Percentiles rank a stretch among this genome's conserved stretches.
Conservation (phyloP, 192 early-diverging fungal genomes). For the Coemansia sp. region DNA sequence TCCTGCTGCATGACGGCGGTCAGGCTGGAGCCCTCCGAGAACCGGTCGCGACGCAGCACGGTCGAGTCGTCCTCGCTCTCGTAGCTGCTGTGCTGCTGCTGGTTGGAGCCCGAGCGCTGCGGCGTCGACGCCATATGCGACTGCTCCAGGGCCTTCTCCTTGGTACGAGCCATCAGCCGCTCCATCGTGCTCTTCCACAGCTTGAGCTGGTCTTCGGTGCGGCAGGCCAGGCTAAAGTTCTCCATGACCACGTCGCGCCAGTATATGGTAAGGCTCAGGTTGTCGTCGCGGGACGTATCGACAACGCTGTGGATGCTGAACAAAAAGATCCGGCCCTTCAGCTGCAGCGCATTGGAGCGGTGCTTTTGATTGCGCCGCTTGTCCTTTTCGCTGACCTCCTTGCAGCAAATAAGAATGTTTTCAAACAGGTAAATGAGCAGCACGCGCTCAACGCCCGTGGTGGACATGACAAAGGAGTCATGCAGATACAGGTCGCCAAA, state of each 20-base stretch:
- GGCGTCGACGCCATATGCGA: conserved; percentile 1
- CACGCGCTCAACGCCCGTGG: conserved; percentile 74
- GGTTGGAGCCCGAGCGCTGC: conserved; percentile 18
- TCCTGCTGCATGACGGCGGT: conserved; percentile 44
- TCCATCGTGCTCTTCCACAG: conserved; percentile 83
- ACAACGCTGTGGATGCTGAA: conserved; percentile 72
- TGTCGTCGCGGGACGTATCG: conserved; percentile 59
- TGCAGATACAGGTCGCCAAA: conserved; percentile 82
- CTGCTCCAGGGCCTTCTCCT: conserved; percentile 38
- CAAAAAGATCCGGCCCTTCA: conserved; percentile 87
- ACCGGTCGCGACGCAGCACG: conserved; percentile 37
- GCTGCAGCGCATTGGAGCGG: conserved; percentile 56
- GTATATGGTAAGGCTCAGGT: conserved; percentile 67
- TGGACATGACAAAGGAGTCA: conserved; percentile 83
- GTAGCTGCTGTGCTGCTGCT: conserved; percentile 27
- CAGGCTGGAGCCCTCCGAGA: conserved; percentile 48
- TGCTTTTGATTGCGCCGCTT: conserved; percentile 55
- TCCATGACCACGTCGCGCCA: conserved; percentile 85
- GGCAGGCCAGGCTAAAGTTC: conserved; percentile 82
- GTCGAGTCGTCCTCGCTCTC: conserved; percentile 24
- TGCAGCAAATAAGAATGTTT: conserved; percentile 87
- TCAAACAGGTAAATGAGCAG: conserved; percentile 92
- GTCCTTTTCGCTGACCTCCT: conserved; percentile 74
- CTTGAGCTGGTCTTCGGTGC: conserved; percentile 89
- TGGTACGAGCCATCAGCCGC: conserved; percentile 61